These are phyloP conservation scores for Aureobasidium uvarum DNA, from an alignment of 2,329 filamentous ascomycete genomes.

Conservation along the genomic window DNA sequence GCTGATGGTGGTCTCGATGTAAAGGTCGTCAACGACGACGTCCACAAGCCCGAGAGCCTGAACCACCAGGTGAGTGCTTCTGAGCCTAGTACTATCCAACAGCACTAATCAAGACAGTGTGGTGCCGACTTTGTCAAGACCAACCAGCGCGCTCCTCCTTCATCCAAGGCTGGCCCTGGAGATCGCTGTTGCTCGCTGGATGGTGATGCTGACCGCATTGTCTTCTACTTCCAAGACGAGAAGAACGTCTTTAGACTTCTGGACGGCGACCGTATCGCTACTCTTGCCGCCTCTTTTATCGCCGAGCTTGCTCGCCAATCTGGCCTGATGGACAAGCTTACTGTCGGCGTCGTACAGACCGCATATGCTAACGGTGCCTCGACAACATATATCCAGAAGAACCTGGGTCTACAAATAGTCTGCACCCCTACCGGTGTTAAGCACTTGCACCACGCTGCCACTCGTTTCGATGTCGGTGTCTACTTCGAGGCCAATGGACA, in stretches of 20 bases:
- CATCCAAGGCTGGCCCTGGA: constrained; percentile 70
- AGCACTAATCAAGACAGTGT: constrained; percentile 54
- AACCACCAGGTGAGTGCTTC: constrained; percentile 74
- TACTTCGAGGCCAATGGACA: constrained; percentile 99
- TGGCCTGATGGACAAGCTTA: constrained; percentile 74
- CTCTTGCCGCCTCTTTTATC: constrained; percentile 89
- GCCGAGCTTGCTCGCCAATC: constrained; percentile 80
- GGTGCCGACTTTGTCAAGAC: constrained; percentile 98
- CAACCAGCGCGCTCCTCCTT: constrained; percentile 83
- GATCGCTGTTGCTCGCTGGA: constrained; percentile 88
- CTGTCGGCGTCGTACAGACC: constrained; percentile 93
- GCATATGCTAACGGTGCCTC: constrained; percentile 96
- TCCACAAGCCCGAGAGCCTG: constrained; percentile 81
- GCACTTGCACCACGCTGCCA: constrained; percentile 94
- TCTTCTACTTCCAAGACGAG: constrained; percentile 89
- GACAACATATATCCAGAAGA: constrained; percentile 86
- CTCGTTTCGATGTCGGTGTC: constrained; percentile 90
- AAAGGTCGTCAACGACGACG: constrained; percentile 88
- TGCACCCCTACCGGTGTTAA: constrained; percentile 97
- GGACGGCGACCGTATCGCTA: constrained; percentile 95
- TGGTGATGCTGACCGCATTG: constrained; percentile 90
- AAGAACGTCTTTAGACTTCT: constrained; percentile 85
- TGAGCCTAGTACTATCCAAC: background rate
- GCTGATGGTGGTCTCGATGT: constrained; percentile 70
- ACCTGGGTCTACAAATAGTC: constrained; percentile 82